Base-by-base conservation (phyloP, 192 early-diverging fungal species). In the Rhizophagus clarus region DNA sequence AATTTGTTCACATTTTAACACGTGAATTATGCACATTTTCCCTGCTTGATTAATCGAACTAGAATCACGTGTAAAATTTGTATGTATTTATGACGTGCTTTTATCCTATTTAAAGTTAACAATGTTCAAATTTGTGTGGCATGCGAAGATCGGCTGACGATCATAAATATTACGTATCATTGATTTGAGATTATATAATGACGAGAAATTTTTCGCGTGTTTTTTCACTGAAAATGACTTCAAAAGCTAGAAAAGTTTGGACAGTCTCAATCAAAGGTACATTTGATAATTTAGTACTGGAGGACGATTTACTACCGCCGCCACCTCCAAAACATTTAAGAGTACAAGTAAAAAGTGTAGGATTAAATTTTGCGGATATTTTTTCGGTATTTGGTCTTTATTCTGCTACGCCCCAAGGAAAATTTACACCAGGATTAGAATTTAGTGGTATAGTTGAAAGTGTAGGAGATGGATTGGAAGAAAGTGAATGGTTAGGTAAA, bases 371-470 rank as follows among this genome's bases (percentile, higher is more conserved):
- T 74, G 73, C 73, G 7, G 73, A 74, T 34, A 61, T 74, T 34
- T 74, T 74, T 34, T 9, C 51, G 2, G 34, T 74, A 22, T 61
- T 74, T 56, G 73, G 73, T 1, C 51, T 74, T 61, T 74, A 74
- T 42, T 74, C 73, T 5, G 73, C 73, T 61, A 74, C 51, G 10
- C 73, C 73, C 14, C 24, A 45, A n/a, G 69, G 49, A 60, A 64
- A 61, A 72, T 79, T 79, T 47, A 37, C 72, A 24, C 78, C 78
- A 28, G 78, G 78, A 6, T 70, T 78, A 22, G 76, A 78, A 51
- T 67, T 78, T 70, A n/a, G 66, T 20, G 76, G 76, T 22, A 17
- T 78, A 28, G 22, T 79, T 61, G 78, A 79, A 29, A 60, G 51
- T 61, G 64, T 79, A 62, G 78, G 78, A 24, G 78, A 79, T 17